Conservation (phyloP, 2,329 filamentous ascomycete genomes). For the Cytospora piceicola region DNA sequence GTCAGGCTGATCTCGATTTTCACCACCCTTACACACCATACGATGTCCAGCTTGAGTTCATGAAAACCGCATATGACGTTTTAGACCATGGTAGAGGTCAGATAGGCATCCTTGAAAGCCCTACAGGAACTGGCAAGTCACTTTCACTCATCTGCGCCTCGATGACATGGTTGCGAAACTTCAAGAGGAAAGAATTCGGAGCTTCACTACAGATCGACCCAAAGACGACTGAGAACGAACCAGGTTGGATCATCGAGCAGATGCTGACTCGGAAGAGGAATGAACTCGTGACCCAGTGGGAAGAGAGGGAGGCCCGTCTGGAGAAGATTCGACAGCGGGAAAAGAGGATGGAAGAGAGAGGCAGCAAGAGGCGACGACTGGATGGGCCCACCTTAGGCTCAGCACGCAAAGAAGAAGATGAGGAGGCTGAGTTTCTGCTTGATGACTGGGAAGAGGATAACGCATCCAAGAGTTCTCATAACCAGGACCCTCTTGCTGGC, state of each 20-base stretch:
- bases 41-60: slow-evolving; percentile 84
- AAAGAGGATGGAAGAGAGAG: slow-evolving; percentile 57
- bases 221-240: slow-evolving; percentile 65
- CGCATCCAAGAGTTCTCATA: slow-evolving; percentile 35
- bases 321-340: slow-evolving; percentile 67
- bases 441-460: slow-evolving; percentile 66
- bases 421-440: slow-evolving; percentile 69
- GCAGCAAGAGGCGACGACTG: slow-evolving; percentile 51
- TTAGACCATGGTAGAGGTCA: slow-evolving; percentile 72
- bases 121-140: slow-evolving; percentile 90
- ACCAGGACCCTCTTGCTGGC: slow-evolving; percentile 51
- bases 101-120: slow-evolving; percentile 87
- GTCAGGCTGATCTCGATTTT: slow-evolving; percentile 59
- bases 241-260: slow-evolving; percentile 83
- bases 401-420: slow-evolving; percentile 39
- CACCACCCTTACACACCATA: slow-evolving; percentile 89
- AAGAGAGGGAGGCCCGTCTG: slow-evolving; percentile 75
- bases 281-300: slow-evolving; percentile 67
- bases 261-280: slow-evolving; percentile 70
- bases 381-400: slow-evolving; percentile 40
- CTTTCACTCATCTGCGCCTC: slow-evolving; percentile 88
- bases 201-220: slow-evolving; percentile 52
- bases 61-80: slow-evolving; percentile 79
- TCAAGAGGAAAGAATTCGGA: slow-evolving; percentile 68
- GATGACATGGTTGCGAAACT: slow-evolving; percentile 85